These are phyloP conservation scores for Diaporthe eres DNA, from an alignment of 2,329 filamentous ascomycete species.

Conservation along the genomic window DNA sequence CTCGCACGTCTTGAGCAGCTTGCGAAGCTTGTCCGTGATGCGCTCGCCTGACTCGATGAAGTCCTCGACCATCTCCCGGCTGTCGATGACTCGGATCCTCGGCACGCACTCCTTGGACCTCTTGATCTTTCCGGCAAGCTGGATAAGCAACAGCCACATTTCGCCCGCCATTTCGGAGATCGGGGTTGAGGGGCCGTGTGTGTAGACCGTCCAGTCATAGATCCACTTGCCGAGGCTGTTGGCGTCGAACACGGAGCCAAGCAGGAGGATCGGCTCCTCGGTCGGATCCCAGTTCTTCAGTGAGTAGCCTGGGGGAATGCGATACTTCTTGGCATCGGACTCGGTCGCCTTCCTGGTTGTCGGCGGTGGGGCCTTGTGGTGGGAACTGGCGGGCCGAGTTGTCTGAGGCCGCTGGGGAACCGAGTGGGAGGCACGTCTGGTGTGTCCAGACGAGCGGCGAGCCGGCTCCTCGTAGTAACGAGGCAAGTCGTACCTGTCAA, in stretches of 20 bases:
- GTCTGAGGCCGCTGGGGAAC: constrained; percentile 68
- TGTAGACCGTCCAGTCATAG: constrained; percentile 98
- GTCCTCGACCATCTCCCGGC: constrained; percentile 86
- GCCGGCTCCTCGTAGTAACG: constrained; percentile 56
- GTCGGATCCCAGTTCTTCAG: constrained; percentile 98
- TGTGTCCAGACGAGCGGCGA: constrained; percentile 56
- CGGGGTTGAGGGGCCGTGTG: constrained; percentile 84
- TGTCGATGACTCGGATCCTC: constrained; percentile 80
- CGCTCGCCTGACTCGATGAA: constrained; percentile 92
- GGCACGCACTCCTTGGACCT: constrained; percentile 84
- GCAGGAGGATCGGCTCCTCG: constrained; percentile 92
- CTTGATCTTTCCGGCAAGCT: constrained; percentile 94
- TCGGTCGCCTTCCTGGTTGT: constrained; percentile 65
- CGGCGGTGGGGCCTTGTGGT: constrained; percentile 55
- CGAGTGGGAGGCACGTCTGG: constrained; percentile 64
- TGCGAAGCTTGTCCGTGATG: constrained; percentile 86
- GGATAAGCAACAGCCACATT: constrained; percentile 94
- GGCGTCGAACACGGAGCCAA: constrained; percentile 96
- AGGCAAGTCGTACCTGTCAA: constrained; percentile 59
- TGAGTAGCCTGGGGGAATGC: constrained; percentile 91
- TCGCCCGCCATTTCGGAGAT: constrained; percentile 94
- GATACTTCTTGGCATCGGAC: constrained; percentile 72
- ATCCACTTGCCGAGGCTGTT: constrained; percentile 99
- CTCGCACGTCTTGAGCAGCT: constrained; percentile 91
- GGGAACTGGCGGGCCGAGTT: constrained; percentile 61